Conservation (phyloP, 2,329 filamentous ascomycete species). For the Ceratocystis colombiana region DNA sequence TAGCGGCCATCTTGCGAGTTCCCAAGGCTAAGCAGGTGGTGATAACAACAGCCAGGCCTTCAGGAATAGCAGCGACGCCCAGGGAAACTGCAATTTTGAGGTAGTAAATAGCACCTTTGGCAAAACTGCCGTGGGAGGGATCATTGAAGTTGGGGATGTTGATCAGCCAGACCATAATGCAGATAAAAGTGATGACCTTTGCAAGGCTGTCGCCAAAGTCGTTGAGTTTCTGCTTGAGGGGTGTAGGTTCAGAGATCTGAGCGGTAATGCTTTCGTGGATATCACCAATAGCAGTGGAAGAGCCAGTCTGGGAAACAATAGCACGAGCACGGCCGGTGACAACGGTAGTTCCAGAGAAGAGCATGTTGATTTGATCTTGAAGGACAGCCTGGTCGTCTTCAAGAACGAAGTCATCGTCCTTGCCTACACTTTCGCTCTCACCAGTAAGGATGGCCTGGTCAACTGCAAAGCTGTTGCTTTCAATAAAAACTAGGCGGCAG, state of each 20-base stretch:
- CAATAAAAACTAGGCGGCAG: slow-evolving; percentile 77
- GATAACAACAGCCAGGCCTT: slow-evolving; percentile 94
- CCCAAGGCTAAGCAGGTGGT: slow-evolving; percentile 96
- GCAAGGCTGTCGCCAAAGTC: slow-evolving; percentile 93
- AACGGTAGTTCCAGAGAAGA: slow-evolving; percentile 96
- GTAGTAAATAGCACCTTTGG: slow-evolving; percentile 98
- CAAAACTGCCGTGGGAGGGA: slow-evolving; percentile 81
- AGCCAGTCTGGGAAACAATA: slow-evolving; percentile 80
- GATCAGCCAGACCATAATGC: slow-evolving; percentile 93
- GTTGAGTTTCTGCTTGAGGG: slow-evolving; percentile 96
- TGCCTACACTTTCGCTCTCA: slow-evolving; percentile 93
- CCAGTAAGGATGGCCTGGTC: slow-evolving; percentile 96
- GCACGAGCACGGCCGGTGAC: slow-evolving; percentile 89
- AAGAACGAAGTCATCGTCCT: slow-evolving; percentile 58
- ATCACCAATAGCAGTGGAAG: slow-evolving; percentile 88
- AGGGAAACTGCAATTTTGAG: slow-evolving; percentile 98
- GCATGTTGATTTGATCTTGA: slow-evolving; percentile 94
- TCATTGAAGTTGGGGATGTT: slow-evolving; percentile 97
- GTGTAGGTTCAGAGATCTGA: slow-evolving; percentile 95
- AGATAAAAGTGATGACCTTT: slow-evolving; percentile 97
- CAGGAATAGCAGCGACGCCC: slow-evolving; percentile 93
- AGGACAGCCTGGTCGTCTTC: slow-evolving; percentile 78
- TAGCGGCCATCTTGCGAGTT: slow-evolving; percentile 96
- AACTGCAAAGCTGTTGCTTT: slow-evolving; percentile 94
- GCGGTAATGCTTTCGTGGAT: slow-evolving; percentile 98